These are phyloP conservation scores for Flaveria linearis DNA, from an alignment of 129 eudicot genomes.

Conservation along the genomic window DNA sequence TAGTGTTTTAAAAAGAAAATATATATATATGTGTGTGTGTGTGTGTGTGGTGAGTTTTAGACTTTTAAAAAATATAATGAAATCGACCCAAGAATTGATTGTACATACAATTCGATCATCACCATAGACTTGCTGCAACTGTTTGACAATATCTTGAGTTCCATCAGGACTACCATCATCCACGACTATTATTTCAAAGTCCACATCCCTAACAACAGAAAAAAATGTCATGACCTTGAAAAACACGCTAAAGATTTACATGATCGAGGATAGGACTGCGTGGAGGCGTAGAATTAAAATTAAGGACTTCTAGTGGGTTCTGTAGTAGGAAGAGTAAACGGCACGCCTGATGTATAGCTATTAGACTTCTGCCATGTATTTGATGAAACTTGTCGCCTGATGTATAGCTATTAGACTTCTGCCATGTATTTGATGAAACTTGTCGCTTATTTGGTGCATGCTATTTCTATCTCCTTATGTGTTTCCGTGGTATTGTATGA, in stretches of 20 bases:
- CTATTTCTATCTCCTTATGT: no score
- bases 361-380: no score
- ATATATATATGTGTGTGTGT: background rate
- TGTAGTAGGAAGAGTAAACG: no score
- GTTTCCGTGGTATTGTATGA: no score
- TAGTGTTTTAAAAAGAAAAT: background rate
- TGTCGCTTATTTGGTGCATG: no score
- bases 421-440: no score
- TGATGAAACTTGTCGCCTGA: no score
- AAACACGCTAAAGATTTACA: background rate
- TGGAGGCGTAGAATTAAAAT: no score
- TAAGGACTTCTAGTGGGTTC: no score
- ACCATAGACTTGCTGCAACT: conserved; percentile 83
- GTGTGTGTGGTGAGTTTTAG: background rate
- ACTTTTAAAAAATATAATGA: background rate
- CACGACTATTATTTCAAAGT: conserved; percentile 79
- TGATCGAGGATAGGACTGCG: no score
- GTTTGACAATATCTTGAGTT: conserved; percentile 92
- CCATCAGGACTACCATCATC: conserved; percentile 99
- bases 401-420: no score
- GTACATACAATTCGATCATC: conserved; percentile 81
- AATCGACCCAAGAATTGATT: background rate
- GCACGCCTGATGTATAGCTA: no score
- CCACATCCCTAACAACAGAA: conserved; percentile 64
- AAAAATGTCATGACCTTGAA: conserved; percentile 13